Percentiles rank a stretch among this genome's conserved stretches.
Conservation (phyloP, 2,329 filamentous ascomycete genomes). For the Neonectria neomacrospora region DNA sequence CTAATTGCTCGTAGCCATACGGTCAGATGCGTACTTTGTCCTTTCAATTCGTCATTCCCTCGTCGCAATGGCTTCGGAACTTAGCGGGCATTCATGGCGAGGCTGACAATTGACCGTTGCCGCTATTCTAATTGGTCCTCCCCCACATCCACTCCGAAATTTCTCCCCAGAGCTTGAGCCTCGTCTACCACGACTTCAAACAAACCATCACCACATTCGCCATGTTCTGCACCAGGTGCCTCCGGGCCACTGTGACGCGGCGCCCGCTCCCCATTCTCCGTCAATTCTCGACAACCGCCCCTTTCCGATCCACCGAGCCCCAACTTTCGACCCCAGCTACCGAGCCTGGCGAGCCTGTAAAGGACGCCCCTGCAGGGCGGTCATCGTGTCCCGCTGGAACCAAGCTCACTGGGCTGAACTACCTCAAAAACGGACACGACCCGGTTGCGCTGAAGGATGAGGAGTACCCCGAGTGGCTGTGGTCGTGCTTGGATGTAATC, state of each 20-base stretch:
- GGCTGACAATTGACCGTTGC: constrained; percentile 44
- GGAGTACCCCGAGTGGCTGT: constrained; percentile 85
- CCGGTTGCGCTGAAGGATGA: constrained; percentile 79
- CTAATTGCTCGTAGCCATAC: constrained; percentile 5
- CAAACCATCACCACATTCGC: constrained; percentile 38
- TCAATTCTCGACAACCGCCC: constrained; percentile 54
- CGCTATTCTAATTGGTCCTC: constrained; percentile 42
- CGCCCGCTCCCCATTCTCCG: constrained; percentile 48
- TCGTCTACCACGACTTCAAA: constrained; percentile 42
- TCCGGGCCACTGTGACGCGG: constrained; percentile 55
- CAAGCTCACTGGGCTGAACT: constrained; percentile 78
- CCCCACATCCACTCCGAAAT: constrained; percentile 44
- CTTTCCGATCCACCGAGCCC: constrained; percentile 52
- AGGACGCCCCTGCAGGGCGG: constrained; percentile 45
- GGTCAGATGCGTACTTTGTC: not conserved
- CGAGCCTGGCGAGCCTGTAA: constrained; percentile 47
- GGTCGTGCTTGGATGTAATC: constrained; percentile 74
- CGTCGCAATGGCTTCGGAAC: constrained; percentile 2
- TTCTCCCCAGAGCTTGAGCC: constrained; percentile 42
- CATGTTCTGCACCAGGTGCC: constrained; percentile 61
- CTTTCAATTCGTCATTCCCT: not conserved
- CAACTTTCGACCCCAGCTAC: constrained; percentile 51
- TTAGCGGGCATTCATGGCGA: constrained; percentile 32
- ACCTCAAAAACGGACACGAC: constrained; percentile 77
- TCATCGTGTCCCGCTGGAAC: constrained; percentile 75